Evolutionary conservation across 257 asterid genomes (phyloP), one percentile per base, ranked within the genome.

Genomic region (Anisodus acutangulus): DNA sequence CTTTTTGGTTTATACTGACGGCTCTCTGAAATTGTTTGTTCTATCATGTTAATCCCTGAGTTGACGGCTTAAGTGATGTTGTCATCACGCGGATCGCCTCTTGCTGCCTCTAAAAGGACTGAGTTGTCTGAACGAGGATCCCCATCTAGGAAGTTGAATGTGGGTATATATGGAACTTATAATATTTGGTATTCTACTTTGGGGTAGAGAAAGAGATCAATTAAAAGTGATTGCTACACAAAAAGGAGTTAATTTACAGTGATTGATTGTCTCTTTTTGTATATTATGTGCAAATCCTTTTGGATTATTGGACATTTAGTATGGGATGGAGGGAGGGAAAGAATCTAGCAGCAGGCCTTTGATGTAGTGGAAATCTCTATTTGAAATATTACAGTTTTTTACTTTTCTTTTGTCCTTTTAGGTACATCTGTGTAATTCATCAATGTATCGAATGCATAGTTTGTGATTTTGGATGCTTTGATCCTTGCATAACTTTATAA

Each of bases 1-100:
- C 74, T 43, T 31, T 70, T 78, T 35, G 72, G 78, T 45, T 26
- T 74, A 49, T 74, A 11, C 35, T 47, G 2, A 72, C 5, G 19
- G 60, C 43, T 72, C 60, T 74, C 59, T 74, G 62, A 74, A 47
- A 74, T 49, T 49, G 62, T 74, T 49, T 49, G 60, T 74, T 74
- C 62, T 49, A 22, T 74, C 19, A 49, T 49, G 45, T 49, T 22
- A 11, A 49, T 49, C 62, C 12, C 43, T 49, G 81, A 74, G 45
- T 49, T 22, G 41, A 51, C 2, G 11, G 62, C 81, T 74, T 12
- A 74, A 74, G 13, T 74, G 62, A 74, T 74, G 81, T 22, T 49
- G 81, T 22, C 62, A 49, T 74, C 62, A 22, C 37, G 16, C 3
- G 81, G 45, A 11, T 49, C 22, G 13, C 13, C 4, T 12, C 45